Evolutionary conservation across 2,329 filamentous ascomycete genomes (phyloP).

Genomic region (Colletotrichum lentis): DNA sequence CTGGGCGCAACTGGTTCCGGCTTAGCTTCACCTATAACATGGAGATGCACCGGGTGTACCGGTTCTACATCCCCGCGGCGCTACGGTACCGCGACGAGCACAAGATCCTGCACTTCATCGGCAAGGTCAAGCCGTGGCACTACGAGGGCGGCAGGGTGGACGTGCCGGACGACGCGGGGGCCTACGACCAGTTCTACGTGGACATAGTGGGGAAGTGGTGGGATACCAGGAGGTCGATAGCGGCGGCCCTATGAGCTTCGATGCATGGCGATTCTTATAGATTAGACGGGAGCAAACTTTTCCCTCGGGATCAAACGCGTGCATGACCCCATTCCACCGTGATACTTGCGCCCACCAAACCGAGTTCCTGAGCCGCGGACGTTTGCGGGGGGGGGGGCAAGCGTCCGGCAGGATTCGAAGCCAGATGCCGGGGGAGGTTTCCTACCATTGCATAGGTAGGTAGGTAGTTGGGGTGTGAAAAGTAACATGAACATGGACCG

Average conservation of each 20-base stretch:
- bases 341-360: no score
- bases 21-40: conserved; percentile 42
- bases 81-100: conserved; percentile 50
- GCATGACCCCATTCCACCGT: no score
- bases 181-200: conserved; percentile 38
- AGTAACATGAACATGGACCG: background rate
- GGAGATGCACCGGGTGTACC: conserved; percentile 41
- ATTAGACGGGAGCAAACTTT: no score
- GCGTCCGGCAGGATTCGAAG: no score
- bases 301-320: no score
- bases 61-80: conserved; percentile 40
- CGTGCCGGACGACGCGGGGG: conserved; percentile 20
- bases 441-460: background rate
- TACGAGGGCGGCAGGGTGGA: conserved; percentile 40
- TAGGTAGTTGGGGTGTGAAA: background rate
- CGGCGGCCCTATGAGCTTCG: background rate
- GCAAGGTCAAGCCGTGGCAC: conserved; percentile 71
- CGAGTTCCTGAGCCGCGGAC: no score
- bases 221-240: conserved; percentile 31
- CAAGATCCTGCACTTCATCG: conserved; percentile 74
- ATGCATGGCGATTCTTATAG: background rate
- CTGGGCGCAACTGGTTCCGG: conserved; percentile 41
- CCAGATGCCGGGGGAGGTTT: no score
- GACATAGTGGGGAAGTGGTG: conserved; percentile 41
- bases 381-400: no score